phyloP scores from a whole-genome alignment of 2,329 filamentous ascomycete genomes.

The Alternaria arbusti region DNA sequence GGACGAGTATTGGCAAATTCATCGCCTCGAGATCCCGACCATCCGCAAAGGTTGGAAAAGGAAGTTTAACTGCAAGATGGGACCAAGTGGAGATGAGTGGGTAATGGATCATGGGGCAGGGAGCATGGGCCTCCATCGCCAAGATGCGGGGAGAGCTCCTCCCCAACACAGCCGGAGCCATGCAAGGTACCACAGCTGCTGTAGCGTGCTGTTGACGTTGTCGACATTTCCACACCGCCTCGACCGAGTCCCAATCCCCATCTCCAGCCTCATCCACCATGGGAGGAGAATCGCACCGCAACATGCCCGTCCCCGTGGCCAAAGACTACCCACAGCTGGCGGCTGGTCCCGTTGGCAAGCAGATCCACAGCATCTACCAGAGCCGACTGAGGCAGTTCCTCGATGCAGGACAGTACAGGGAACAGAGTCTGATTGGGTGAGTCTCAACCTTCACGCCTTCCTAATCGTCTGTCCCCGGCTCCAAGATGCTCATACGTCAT shows the following conservation, averaged over 20 bases:
- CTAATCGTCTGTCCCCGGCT: not conserved
- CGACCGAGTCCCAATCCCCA: not conserved
- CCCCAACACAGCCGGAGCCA: conserved; percentile 16
- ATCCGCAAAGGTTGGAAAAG: not conserved
- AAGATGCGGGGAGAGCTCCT: conserved; percentile 37
- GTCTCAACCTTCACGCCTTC: conserved; percentile 29
- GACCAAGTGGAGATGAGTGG: conserved; percentile 8
- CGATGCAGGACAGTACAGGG: conserved; percentile 71
- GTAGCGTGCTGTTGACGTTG: conserved; percentile 16
- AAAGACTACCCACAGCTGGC: conserved; percentile 44
- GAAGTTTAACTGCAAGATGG: not conserved
- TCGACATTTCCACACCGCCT: conserved; percentile 1
- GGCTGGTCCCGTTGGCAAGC: conserved; percentile 48
- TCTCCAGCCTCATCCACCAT: conserved; percentile 24
- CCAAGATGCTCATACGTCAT: conserved; percentile 19
- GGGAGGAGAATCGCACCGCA: conserved; percentile 46
- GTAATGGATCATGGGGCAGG: conserved; percentile 12
- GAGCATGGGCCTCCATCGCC: conserved; percentile 16
- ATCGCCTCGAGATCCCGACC: not conserved
- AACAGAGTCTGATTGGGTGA: conserved; percentile 74
- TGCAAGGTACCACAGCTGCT: conserved; percentile 33
- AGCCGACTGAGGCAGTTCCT: conserved; percentile 85
- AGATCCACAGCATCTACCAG: conserved; percentile 82
- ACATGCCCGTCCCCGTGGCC: conserved; percentile 27
- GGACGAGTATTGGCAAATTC: not conserved